Conservation (phyloP, 306 rosid genomes). For the Rosa persica region DNA sequence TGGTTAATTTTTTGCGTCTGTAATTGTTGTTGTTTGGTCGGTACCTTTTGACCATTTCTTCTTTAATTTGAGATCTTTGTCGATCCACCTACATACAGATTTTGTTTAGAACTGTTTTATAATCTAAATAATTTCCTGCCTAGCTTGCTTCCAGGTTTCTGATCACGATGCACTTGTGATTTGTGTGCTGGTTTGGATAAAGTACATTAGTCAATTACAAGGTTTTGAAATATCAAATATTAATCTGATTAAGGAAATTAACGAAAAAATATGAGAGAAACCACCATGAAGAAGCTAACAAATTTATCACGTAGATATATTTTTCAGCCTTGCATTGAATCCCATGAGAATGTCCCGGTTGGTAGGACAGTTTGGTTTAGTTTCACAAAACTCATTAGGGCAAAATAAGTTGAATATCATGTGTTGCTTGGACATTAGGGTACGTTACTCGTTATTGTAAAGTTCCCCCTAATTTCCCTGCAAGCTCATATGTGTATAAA, state of each 20-base stretch:
- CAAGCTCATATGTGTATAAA: background rate
- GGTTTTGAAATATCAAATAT: background rate
- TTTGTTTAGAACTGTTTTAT: too few species aligned
- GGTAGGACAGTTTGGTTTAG: background rate
- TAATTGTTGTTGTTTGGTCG: too few species aligned
- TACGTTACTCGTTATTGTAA: background rate
- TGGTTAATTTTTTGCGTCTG: too few species aligned
- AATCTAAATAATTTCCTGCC: too few species aligned
- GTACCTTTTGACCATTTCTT: too few species aligned
- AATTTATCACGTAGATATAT: background rate
- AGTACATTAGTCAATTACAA: background rate
- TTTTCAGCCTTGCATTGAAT: background rate
- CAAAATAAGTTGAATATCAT: background rate
- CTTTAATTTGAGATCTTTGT: too few species aligned
- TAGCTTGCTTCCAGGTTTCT: background rate
- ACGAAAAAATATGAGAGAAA: background rate
- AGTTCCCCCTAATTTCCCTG: background rate
- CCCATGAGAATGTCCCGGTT: background rate
- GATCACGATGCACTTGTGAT: background rate
- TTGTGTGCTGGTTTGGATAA: background rate
- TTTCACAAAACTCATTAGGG: background rate
- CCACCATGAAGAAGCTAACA: background rate
- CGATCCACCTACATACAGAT: too few species aligned
- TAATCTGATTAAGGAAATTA: background rate
- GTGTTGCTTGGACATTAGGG: background rate